These are phyloP conservation scores for Cryphonectria nitschkei DNA, from an alignment of 2,329 filamentous ascomycete species.

Conservation along the genomic window DNA sequence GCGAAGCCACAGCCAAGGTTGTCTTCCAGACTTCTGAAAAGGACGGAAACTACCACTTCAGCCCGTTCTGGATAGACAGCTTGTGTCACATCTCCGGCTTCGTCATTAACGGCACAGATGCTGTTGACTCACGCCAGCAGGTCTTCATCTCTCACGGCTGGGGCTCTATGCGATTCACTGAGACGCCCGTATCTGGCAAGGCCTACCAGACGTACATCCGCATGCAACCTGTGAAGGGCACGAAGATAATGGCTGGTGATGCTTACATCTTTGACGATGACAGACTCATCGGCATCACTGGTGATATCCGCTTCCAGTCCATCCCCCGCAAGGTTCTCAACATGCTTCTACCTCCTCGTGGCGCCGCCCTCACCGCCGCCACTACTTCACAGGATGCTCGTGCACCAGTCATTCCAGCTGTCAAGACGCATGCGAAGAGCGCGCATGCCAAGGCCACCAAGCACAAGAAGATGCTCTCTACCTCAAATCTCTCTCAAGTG, in stretches of 20 bases:
- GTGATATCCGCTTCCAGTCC: conserved; percentile 68
- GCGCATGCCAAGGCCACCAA: conserved; percentile 35
- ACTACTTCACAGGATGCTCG: conserved; percentile 40
- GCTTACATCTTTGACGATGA: conserved; percentile 59
- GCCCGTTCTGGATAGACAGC: conserved; percentile 63
- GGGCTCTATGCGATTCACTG: conserved; percentile 56
- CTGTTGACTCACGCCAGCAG: conserved; percentile 56
- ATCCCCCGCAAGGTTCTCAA: conserved; percentile 69
- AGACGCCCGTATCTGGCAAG: conserved; percentile 49
- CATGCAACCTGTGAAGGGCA: conserved; percentile 58
- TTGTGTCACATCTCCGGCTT: conserved; percentile 64
- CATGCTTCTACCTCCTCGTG: conserved; percentile 66
- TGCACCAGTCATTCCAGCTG: conserved; percentile 36
- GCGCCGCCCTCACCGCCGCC: conserved; percentile 44
- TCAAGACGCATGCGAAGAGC: conserved; percentile 37
- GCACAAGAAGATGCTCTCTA: conserved; percentile 51
- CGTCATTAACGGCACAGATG: conserved; percentile 62
- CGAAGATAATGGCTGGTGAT: conserved; percentile 57
- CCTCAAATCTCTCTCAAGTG: conserved; percentile 51
- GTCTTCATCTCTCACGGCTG: conserved; percentile 65
- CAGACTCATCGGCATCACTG: conserved; percentile 50
- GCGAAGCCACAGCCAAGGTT: conserved; percentile 48
- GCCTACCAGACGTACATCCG: conserved; percentile 60
- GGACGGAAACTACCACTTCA: conserved; percentile 58
- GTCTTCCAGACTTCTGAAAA: conserved; percentile 51